A percentile compares a stretch with the other conserved stretches of the same genome.
These are phyloP conservation scores for Hortaea sp. DNA, from an alignment of 2,329 filamentous ascomycete genomes.

Conservation along the genomic window DNA sequence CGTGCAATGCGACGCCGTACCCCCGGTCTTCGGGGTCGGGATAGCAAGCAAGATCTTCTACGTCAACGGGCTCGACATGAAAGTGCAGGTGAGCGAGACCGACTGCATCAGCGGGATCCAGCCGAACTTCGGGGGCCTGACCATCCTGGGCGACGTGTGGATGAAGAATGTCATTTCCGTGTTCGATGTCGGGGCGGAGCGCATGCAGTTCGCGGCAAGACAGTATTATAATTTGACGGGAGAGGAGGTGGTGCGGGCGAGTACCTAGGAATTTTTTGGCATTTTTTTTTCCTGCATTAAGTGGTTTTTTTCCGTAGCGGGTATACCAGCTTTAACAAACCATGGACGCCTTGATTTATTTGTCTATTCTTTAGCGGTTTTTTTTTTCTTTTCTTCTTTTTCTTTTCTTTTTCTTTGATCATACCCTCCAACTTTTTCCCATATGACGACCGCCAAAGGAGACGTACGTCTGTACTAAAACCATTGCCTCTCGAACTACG, in stretches of 20 bases:
- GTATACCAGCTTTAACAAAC: no score
- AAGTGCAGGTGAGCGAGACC: slow-evolving; percentile 13
- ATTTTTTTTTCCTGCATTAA: no score
- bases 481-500: no score
- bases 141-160: slow-evolving; percentile 38
- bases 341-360: no score
- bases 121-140: slow-evolving; percentile 21
- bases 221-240: slow-evolving; percentile 13
- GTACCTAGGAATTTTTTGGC: not conserved
- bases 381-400: no score
- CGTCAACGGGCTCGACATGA: slow-evolving; percentile 21
- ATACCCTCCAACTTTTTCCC: no score
- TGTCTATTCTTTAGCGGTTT: no score
- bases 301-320: no score
- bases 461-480: no score
- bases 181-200: slow-evolving; percentile 39
- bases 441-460: no score
- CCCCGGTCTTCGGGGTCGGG: slow-evolving; percentile 32
- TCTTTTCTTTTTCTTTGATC: no score
- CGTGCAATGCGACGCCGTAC: slow-evolving; percentile 33
- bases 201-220: slow-evolving; percentile 38
- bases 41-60: slow-evolving; percentile 28
- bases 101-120: slow-evolving; percentile 26
- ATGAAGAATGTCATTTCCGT: slow-evolving; percentile 42
- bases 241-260: not conserved